Evolutionary conservation across 140 eudicot species (phyloP).

Genomic region (Stevia rebaudiana): DNA sequence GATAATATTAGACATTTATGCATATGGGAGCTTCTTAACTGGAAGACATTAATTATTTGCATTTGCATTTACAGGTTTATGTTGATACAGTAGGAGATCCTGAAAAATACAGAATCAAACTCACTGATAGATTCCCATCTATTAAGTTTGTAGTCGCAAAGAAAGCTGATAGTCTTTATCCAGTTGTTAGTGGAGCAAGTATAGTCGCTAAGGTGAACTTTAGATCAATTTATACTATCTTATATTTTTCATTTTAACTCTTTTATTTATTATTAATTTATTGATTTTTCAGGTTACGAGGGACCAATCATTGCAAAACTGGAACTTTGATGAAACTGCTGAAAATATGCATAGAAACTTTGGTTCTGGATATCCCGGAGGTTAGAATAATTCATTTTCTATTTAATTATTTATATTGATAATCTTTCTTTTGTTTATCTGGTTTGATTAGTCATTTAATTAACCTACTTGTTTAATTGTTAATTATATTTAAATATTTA

Average conservation of each 20-base stretch:
- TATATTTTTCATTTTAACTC: neutral
- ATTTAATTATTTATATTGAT: neutral
- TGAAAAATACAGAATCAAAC: constrained; percentile 71
- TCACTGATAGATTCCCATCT: constrained; percentile 70
- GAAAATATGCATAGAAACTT: constrained; percentile 73
- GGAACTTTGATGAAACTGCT: constrained; percentile 84
- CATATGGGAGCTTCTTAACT: neutral
- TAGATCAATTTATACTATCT: neutral
- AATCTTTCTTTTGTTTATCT: constrained; percentile 10
- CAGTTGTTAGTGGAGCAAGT: constrained; percentile 99
- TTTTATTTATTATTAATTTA: neutral
- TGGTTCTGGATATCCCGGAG: constrained; percentile 98
- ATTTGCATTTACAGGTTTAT: constrained; percentile 51
- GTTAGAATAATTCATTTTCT: constrained; percentile 29
- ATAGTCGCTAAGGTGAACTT: constrained; percentile 87
- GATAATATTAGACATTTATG: neutral
- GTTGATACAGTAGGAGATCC: constrained; percentile 97
- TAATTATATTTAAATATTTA: neutral
- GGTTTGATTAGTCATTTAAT: neutral
- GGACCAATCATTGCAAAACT: constrained; percentile 70
- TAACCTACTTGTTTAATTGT: neutral
- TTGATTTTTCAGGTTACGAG: constrained; percentile 66
- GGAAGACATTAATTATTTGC: neutral
- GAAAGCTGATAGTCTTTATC: constrained; percentile 98
- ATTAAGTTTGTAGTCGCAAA: constrained; percentile 88